Evolutionary conservation across 306 rosid species (phyloP).

Genomic region (Castanea crenata): DNA sequence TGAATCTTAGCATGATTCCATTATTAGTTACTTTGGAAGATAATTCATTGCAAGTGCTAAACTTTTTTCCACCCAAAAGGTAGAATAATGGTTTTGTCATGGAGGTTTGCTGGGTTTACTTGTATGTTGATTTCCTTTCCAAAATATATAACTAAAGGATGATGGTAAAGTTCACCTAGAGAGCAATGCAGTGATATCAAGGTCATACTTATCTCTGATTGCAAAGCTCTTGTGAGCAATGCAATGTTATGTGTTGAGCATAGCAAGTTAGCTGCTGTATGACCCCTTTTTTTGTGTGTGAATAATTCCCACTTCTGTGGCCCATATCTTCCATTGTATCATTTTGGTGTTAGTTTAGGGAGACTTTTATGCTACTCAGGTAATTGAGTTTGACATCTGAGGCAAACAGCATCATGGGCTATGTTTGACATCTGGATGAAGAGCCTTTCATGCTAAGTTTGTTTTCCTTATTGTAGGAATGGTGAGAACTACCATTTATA

Average conservation of each 20-base stretch:
- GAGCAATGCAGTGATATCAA: neutral
- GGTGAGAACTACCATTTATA: neutral
- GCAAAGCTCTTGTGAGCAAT: neutral
- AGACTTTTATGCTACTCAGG: neutral
- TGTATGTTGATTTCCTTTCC: neutral
- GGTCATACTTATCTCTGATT: neutral
- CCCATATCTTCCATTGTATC: neutral
- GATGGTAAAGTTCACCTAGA: neutral
- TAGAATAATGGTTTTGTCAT: neutral
- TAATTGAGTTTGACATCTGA: neutral
- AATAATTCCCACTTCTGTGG: neutral
- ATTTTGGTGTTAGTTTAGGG: neutral
- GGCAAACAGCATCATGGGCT: neutral
- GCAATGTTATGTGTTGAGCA: neutral
- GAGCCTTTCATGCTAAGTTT: slow-evolving; percentile 11
- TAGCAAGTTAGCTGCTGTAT: neutral
- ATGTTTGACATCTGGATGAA: slow-evolving; percentile 13
- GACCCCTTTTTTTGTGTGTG: neutral
- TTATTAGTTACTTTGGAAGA: too few relatives aligned
- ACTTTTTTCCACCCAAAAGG: neutral
- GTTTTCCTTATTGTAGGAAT: slow-evolving; percentile 11
- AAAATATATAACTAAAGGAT: neutral
- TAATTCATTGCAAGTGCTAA: too few relatives aligned
- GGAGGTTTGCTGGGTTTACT: neutral
- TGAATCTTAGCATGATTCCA: neutral